Percentiles rank a stretch among this genome's conserved stretches.
These are phyloP conservation scores for Sinapis alba DNA, from an alignment of 441 rosid genomes.

Conservation along the genomic window DNA sequence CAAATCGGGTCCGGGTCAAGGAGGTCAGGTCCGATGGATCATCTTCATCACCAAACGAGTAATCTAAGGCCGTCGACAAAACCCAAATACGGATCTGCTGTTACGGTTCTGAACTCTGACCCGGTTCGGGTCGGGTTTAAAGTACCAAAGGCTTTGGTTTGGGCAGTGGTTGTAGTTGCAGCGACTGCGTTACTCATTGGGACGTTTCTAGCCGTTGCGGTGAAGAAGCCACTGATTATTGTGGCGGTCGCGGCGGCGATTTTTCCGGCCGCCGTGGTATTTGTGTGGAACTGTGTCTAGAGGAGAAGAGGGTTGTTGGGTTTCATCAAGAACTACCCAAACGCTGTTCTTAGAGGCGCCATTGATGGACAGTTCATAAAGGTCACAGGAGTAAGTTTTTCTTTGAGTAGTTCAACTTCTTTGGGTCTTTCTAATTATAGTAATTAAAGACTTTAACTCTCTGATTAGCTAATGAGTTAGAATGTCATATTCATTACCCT, in stretches of 20 bases:
- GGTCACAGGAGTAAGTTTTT: constrained; percentile 86
- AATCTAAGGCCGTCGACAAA: constrained; percentile 48
- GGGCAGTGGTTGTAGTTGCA: constrained; percentile 75
- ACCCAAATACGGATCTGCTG: constrained; percentile 69
- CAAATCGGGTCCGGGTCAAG: constrained; percentile 81
- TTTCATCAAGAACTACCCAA: constrained; percentile 62
- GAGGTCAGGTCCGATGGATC: constrained; percentile 82
- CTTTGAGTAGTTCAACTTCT: not conserved
- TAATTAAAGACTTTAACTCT: not conserved
- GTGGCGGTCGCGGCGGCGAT: constrained; percentile 72
- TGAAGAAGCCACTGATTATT: constrained; percentile 84
- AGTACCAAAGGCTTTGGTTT: constrained; percentile 77
- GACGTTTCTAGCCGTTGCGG: constrained; percentile 87
- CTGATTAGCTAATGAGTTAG: constrained; percentile 7
- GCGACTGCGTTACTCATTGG: constrained; percentile 93
- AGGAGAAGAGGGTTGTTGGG: constrained; percentile 68
- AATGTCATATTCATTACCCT: constrained; percentile 16
- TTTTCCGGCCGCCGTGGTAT: constrained; percentile 62
- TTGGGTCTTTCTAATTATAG: not conserved
- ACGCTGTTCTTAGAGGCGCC: constrained; percentile 88
- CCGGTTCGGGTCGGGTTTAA: constrained; percentile 67
- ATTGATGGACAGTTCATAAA: constrained; percentile 86
- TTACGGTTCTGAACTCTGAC: constrained; percentile 66
- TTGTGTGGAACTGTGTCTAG: constrained; percentile 75
- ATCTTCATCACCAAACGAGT: constrained; percentile 29